Base-by-base conservation (phyloP, 2,329 filamentous ascomycete species). In the Ophiostoma novo-ulmi region DNA sequence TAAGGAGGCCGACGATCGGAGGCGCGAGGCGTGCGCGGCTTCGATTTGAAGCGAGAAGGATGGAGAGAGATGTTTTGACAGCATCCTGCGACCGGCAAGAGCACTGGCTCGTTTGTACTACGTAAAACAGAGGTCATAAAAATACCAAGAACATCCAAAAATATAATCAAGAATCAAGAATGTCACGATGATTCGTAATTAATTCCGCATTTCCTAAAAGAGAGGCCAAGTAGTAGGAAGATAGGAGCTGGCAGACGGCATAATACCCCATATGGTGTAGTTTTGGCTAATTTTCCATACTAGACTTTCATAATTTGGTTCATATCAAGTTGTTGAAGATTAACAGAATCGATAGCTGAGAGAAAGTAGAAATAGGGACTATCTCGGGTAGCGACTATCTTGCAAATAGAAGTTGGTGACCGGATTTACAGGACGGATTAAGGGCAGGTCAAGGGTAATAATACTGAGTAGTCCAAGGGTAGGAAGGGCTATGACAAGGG, bases 381-480 rank as follows among this genome's bases (percentile, higher is more conserved):
- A 17, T 48, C 14, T 20, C 7, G 38, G 38, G 11, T 10, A 39
- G 38, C 13, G 38, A 10, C 38, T 39, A 10, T 39, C 38, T 39
- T 39, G 8, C 38, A 39, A 39, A 39, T 39, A 39, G 38, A 20
- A n/a, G 14, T 17, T 20, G 20, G 4, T 20, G 52, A 10, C 52
- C 52, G 52, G 52, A 58, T 31, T 58, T 58, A 58, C 22, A 58
- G 52, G 44, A 48, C 52, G 52, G 52, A 58, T 13, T 58, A 58
- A 58, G n/a, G n/a, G n/a, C 52, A 22, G 52, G 14, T 20, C 17
- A 48, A 39, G 10, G 38, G 38, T 10, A 13, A 31, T 31, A 26
- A 26, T 31, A 31, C 31, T 31, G 10, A 39, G 38, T 39, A 39
- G 38, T 31, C 31, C 38, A 13, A 39, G 38, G 38, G 38, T 13